A percentile compares a stretch with the other conserved stretches of the same genome.
Evolutionary conservation across 2,329 filamentous ascomycete genomes (phyloP).

Genomic region (Pestalotiopsis sp.): DNA sequence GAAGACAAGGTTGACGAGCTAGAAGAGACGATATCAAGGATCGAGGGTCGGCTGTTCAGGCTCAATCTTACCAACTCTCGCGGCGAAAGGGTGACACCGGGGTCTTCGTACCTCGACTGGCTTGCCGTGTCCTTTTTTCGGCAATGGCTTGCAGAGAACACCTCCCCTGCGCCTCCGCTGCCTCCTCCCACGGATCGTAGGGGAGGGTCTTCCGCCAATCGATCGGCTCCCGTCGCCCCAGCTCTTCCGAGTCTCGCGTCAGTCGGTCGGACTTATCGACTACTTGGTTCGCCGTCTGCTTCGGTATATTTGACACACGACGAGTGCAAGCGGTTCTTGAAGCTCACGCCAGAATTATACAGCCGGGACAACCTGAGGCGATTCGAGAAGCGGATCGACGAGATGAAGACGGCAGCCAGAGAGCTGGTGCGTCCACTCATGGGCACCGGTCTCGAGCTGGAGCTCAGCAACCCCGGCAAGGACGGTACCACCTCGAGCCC

Average conservation of each 20-base stretch:
- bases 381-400: slow-evolving; percentile 86
- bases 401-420: slow-evolving; percentile 81
- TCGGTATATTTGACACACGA: slow-evolving; percentile 76
- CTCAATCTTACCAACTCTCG: slow-evolving; percentile 75
- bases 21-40: slow-evolving; percentile 76
- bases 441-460: slow-evolving; percentile 81
- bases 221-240: slow-evolving; percentile 32
- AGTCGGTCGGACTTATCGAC: slow-evolving; percentile 74
- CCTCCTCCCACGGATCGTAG: slow-evolving; percentile 15
- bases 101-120: slow-evolving; percentile 85
- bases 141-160: slow-evolving; percentile 92
- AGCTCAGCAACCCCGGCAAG: slow-evolving; percentile 53
- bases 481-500: slow-evolving; percentile 20
- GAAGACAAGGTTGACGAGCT: slow-evolving; percentile 95
- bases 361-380: slow-evolving; percentile 81
- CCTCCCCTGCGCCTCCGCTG: slow-evolving; percentile 59
- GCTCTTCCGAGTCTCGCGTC: slow-evolving; percentile 52
- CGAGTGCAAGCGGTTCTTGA: slow-evolving; percentile 88
- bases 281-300: slow-evolving; percentile 66
- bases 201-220: slow-evolving; percentile 25
- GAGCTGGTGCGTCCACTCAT: slow-evolving; percentile 85
- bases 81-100: slow-evolving; percentile 81
- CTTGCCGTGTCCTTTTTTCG: slow-evolving; percentile 84
- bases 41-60: slow-evolving; percentile 82
- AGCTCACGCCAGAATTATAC: slow-evolving; percentile 80